Evolutionary conservation across 192 early-diverging fungal species (phyloP).

Genomic region (Entomortierella parvispora): DNA sequence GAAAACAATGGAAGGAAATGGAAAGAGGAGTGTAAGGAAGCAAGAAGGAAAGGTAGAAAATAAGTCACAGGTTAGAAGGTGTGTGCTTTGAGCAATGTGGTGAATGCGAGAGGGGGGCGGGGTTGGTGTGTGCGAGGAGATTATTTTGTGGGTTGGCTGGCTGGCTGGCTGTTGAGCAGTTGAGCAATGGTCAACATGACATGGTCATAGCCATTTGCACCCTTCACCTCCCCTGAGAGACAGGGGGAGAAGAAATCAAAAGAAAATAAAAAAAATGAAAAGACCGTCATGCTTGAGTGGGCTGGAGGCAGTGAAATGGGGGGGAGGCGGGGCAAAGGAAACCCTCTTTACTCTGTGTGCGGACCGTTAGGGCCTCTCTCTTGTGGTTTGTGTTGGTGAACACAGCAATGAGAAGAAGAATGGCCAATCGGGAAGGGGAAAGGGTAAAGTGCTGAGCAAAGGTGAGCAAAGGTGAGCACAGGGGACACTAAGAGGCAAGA

Average conservation of each 20-base stretch:
- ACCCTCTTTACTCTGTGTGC: too few relatives aligned
- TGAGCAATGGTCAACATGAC: neutral
- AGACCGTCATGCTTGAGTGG: neutral
- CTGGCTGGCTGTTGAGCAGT: neutral
- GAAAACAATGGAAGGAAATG: too few relatives aligned
- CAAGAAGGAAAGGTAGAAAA: neutral
- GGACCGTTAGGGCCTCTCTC: too few relatives aligned
- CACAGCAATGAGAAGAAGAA: too few relatives aligned
- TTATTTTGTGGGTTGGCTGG: neutral
- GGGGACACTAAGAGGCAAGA: neutral
- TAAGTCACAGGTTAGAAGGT: neutral
- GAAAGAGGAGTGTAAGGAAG: neutral
- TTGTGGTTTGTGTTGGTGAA: too few relatives aligned
- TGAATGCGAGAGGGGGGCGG: neutral
- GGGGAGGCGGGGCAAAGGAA: neutral
- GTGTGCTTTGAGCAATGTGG: neutral
- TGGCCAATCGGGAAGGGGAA: too few relatives aligned
- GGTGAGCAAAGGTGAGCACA: neutral
- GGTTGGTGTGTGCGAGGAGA: neutral
- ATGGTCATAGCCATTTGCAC: neutral
- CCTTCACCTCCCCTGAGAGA: neutral
- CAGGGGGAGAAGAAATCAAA: slow-evolving; percentile 1
- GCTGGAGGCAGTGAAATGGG: too few relatives aligned
- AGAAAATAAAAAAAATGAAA: neutral
- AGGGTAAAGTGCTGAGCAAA: neutral